phyloP scores from a whole-genome alignment of 805 yeast genomes.

The Candida patagonica region DNA sequence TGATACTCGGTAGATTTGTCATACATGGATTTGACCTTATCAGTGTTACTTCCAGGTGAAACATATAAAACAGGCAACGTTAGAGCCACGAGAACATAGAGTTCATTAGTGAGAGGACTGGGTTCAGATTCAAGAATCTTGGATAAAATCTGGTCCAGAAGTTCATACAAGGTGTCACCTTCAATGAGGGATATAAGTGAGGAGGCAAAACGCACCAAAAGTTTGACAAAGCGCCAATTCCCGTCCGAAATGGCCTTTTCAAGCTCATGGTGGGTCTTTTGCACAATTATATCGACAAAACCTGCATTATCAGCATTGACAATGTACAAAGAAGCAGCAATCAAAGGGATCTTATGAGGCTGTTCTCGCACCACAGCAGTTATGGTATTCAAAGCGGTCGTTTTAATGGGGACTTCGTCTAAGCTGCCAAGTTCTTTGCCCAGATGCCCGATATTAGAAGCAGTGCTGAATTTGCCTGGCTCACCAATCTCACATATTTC shows the following conservation, averaged over 20 bases:
- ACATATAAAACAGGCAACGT: constrained; percentile 45
- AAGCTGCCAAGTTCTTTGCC: constrained; percentile 36
- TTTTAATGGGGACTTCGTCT: constrained; percentile 51
- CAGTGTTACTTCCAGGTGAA: constrained; percentile 32
- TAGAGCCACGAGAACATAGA: constrained; percentile 51
- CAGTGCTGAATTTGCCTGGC: constrained; percentile 22
- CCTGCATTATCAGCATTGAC: constrained; percentile 55
- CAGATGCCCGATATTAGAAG: constrained; percentile 18
- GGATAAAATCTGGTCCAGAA: constrained; percentile 51
- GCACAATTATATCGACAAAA: constrained; percentile 62
- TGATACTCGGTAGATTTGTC: constrained; percentile 33
- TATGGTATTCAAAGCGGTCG: constrained; percentile 51
- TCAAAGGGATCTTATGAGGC: constrained; percentile 77
- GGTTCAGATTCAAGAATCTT: constrained; percentile 41
- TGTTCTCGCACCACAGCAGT: constrained; percentile 72
- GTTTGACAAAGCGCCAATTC: constrained; percentile 59
- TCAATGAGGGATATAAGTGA: constrained; percentile 53
- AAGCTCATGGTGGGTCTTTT: constrained; percentile 55
- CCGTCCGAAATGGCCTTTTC: constrained; percentile 44
- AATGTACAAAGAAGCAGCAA: constrained; percentile 57
- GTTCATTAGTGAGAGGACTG: constrained; percentile 47
- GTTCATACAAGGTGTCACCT: constrained; percentile 38
- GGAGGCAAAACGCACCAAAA: constrained; percentile 60
- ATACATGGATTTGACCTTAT: constrained; percentile 17
- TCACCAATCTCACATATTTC: constrained; percentile 57